Evolutionary conservation across 2,329 filamentous ascomycete genomes (phyloP).

Genomic region (Zymoseptoria pseudotritici): DNA sequence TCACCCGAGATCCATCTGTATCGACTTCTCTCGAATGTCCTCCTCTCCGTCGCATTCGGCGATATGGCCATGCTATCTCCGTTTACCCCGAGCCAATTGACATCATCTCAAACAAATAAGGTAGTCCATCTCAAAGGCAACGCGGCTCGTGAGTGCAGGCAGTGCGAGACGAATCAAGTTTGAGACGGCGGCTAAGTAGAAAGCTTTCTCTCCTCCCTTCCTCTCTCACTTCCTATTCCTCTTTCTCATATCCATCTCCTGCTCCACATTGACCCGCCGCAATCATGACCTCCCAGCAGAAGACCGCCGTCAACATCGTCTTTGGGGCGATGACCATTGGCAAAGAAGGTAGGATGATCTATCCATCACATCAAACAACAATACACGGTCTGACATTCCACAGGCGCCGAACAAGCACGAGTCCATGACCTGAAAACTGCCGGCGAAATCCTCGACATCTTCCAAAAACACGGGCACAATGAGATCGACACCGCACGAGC

Average conservation of each 20-base stretch:
- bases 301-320: constrained; percentile 18
- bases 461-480: constrained; percentile 25
- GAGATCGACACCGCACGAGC: constrained; percentile 26
- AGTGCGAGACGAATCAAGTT: background rate
- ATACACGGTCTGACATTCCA: background rate
- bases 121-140: background rate
- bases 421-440: constrained; percentile 18
- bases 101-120: background rate
- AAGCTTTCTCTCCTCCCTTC: background rate
- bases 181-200: background rate
- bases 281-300: constrained; percentile 18
- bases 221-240: no score
- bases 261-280: no score
- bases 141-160: background rate
- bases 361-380: background rate
- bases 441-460: constrained; percentile 20
- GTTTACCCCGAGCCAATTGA: background rate
- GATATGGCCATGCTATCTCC: background rate
- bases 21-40: no score
- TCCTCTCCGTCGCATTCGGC: background rate
- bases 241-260: no score
- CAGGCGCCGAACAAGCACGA: constrained; percentile 17
- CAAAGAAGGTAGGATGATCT: background rate
- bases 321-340: constrained; percentile 22
- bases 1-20: no score